phyloP scores from a whole-genome alignment of 768 basidiomycete genomes.

The Hericium erinaceus region DNA sequence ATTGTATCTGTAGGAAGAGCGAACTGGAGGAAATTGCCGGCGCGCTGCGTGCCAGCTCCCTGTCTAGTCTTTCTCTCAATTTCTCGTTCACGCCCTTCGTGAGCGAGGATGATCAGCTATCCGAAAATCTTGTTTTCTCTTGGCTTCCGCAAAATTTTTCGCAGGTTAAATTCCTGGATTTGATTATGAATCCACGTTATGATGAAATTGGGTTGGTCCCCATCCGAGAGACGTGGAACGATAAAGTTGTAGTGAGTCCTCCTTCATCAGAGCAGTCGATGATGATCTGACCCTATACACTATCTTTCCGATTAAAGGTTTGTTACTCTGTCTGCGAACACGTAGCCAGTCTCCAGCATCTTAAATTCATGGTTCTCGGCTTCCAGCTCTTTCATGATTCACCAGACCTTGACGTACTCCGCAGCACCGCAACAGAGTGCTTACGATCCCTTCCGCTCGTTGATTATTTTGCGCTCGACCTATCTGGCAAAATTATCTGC shows the following conservation, averaged over 20 bases:
- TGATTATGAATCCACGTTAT: background rate
- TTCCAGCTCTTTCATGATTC: no score
- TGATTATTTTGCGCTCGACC: no score
- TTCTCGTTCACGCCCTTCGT: no score
- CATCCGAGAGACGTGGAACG: background rate
- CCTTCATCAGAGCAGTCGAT: background rate
- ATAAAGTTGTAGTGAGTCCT: no score
- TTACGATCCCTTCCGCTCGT: no score
- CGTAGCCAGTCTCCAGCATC: background rate
- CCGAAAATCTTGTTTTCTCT: background rate
- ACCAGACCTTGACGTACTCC: no score
- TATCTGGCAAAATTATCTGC: no score
- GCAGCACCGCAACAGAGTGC: no score
- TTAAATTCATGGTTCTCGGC: background rate
- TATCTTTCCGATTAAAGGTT: background rate
- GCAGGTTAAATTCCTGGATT: background rate
- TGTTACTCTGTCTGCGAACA: background rate
- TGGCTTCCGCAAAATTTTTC: background rate
- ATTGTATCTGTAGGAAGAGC: background rate
- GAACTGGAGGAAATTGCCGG: background rate
- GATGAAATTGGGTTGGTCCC: background rate
- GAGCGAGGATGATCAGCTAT: background rate
- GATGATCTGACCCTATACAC: background rate
- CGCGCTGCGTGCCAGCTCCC: background rate
- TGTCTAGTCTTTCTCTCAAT: background rate